These are phyloP conservation scores for Cucurbita moschata DNA, from an alignment of 306 rosid genomes.

Conservation along the genomic window DNA sequence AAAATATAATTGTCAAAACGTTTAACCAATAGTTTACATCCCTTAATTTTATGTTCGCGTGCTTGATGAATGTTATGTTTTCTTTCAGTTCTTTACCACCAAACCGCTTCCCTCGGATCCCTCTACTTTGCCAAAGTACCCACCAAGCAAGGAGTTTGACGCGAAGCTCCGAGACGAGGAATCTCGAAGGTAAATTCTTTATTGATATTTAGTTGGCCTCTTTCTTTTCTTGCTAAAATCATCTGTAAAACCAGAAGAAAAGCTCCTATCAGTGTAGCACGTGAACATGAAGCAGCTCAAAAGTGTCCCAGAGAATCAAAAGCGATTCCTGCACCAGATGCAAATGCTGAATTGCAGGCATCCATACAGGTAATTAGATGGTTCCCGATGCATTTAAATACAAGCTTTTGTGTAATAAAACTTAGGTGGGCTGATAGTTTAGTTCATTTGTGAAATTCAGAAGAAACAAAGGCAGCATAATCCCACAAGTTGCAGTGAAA, in stretches of 20 bases:
- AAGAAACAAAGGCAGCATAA: slow-evolving; percentile 31
- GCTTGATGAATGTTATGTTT: not conserved
- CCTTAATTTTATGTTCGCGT: not conserved
- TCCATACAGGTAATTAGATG: slow-evolving; percentile 30
- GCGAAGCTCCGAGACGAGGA: slow-evolving; percentile 57
- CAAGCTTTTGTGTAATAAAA: not conserved
- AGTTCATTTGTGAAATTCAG: slow-evolving; percentile 11
- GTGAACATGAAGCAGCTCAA: slow-evolving; percentile 21
- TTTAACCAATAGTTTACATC: not conserved
- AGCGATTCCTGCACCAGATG: slow-evolving; percentile 39
- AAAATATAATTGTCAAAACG: not conserved
- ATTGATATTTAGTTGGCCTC: not conserved
- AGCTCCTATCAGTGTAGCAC: slow-evolving; percentile 21
- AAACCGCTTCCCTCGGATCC: slow-evolving; percentile 66
- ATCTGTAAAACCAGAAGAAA: slow-evolving; percentile 26
- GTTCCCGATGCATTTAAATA: not conserved
- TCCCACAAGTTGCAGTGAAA: slow-evolving; percentile 33
- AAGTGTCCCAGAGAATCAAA: slow-evolving; percentile 26
- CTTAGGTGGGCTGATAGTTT: not conserved
- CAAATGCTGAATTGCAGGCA: slow-evolving; percentile 36
- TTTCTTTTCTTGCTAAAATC: not conserved
- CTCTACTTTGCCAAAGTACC: slow-evolving; percentile 56
- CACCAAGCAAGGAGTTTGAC: slow-evolving; percentile 85
- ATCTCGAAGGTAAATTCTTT: slow-evolving; percentile 47
- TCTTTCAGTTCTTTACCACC: slow-evolving; percentile 54